phyloP scores from a whole-genome alignment of 2,329 filamentous ascomycete species.

The Ophiostoma montium region DNA sequence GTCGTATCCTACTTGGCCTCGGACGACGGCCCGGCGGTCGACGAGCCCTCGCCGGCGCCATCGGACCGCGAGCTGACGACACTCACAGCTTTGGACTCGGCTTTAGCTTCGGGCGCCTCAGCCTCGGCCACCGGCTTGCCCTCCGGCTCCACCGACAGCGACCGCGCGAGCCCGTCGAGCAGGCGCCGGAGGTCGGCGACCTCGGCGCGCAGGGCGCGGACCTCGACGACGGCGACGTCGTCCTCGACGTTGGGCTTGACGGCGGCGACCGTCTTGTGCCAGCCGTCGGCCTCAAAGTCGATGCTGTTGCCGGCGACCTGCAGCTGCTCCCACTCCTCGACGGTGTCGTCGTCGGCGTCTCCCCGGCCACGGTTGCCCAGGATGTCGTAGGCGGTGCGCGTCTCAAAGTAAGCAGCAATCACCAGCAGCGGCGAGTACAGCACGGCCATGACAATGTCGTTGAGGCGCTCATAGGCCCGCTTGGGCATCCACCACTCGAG shows the following conservation, averaged over 20 bases:
- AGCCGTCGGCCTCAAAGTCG: constrained; percentile 73
- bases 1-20: neutral
- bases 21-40: neutral
- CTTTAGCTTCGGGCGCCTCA: neutral
- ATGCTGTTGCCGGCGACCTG: constrained; percentile 55
- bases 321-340: constrained; percentile 90
- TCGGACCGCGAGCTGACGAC: neutral
- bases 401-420: constrained; percentile 61
- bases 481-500: constrained; percentile 95
- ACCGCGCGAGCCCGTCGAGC: constrained; percentile 17
- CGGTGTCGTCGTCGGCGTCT: constrained; percentile 76
- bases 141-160: neutral
- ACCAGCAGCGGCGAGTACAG: constrained; percentile 77
- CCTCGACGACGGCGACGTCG: constrained; percentile 61
- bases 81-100: neutral
- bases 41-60: neutral
- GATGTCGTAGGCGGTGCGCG: constrained; percentile 50
- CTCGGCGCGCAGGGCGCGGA: constrained; percentile 43
- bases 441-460: constrained; percentile 55
- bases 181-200: constrained; percentile 41
- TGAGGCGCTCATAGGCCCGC: constrained; percentile 59
- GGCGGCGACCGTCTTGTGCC: constrained; percentile 65
- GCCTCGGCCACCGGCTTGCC: neutral
- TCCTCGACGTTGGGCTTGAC: constrained; percentile 70
- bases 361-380: constrained; percentile 60